These are phyloP conservation scores for Auriscalpium vulgare DNA, from an alignment of 768 basidiomycete genomes.

Conservation along the genomic window DNA sequence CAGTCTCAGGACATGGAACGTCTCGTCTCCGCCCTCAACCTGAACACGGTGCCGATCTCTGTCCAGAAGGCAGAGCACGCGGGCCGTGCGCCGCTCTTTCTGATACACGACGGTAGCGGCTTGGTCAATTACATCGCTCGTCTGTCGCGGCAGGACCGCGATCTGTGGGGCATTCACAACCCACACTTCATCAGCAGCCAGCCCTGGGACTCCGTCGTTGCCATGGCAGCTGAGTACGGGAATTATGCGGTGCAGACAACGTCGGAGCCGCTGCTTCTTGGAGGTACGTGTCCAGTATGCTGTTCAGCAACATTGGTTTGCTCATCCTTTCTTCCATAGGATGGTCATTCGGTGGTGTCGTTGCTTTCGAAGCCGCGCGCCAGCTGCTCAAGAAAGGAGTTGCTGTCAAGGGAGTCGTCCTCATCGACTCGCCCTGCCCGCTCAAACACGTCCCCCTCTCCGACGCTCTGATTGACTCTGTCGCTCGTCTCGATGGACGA, in stretches of 20 bases:
- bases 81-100: conserved; percentile 39
- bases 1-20: not conserved
- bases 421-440: conserved; percentile 64
- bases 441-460: conserved; percentile 44
- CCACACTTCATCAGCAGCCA: conserved; percentile 38
- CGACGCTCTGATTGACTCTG: conserved; percentile 39
- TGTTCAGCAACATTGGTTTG: not conserved
- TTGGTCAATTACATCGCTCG: conserved; percentile 43
- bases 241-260: conserved; percentile 28
- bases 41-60: conserved; percentile 24
- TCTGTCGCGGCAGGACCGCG: conserved; percentile 37
- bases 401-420: conserved; percentile 45
- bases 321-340: conserved; percentile 30
- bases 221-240: conserved; percentile 50
- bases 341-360: conserved; percentile 75
- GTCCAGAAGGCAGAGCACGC: conserved; percentile 28
- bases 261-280: conserved; percentile 40
- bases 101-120: conserved; percentile 73
- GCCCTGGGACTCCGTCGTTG: conserved; percentile 38
- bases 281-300: conserved; percentile 36
- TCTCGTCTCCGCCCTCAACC: conserved; percentile 10
- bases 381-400: conserved; percentile 38
- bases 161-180: conserved; percentile 56
- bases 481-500: conserved; percentile 28
- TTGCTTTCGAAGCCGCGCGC: conserved; percentile 56